Conservation (phyloP, 2,329 filamentous ascomycete species). For the Zasmidium citrigriseum region DNA sequence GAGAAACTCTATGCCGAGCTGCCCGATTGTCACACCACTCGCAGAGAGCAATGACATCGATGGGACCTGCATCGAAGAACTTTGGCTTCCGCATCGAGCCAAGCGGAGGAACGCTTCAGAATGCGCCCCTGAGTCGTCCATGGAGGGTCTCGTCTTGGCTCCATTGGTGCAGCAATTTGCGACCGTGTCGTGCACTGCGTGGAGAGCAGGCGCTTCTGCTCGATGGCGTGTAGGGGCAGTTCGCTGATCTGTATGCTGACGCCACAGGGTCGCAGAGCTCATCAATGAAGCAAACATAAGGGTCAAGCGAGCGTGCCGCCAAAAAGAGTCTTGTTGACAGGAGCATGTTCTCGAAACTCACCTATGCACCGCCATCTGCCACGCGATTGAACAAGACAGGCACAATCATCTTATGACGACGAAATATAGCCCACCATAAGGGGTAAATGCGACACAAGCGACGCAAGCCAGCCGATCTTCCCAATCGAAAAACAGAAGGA, state of each 20-base stretch:
- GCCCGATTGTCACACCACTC: background rate
- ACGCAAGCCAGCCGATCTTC: no score
- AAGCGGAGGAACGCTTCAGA: background rate
- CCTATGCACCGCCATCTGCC: background rate
- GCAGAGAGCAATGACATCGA: background rate
- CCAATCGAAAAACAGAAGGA: background rate
- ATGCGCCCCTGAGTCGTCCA: background rate
- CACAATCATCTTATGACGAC: background rate
- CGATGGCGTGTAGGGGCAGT: background rate
- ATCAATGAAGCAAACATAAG: background rate
- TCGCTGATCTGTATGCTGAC: background rate
- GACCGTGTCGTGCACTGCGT: background rate
- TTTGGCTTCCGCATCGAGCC: background rate
- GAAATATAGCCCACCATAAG: background rate
- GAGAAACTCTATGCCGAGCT: background rate
- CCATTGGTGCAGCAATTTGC: background rate
- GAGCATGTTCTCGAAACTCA: background rate
- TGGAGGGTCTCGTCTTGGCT: background rate
- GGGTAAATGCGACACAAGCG: background rate
- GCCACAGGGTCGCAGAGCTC: background rate
- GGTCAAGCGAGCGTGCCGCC: background rate
- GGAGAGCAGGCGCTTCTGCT: background rate
- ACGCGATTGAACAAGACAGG: background rate
- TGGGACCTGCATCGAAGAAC: background rate
- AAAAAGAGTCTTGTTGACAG: background rate